phyloP scores from a whole-genome alignment of 73 alveolate genomes.

The Tetrahymena thermophila region DNA sequence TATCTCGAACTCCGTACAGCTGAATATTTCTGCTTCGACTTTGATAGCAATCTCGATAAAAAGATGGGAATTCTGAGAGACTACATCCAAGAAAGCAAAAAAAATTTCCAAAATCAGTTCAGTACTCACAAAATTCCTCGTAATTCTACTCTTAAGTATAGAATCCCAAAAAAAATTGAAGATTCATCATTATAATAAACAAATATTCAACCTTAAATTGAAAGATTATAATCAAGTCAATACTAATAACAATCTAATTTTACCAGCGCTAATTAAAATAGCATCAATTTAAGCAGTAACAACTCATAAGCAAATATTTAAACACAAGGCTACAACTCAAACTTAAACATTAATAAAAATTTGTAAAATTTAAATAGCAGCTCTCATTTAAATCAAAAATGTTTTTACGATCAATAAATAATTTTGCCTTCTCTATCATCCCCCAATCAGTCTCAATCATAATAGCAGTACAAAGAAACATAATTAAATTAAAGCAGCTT shows the following conservation, averaged over 20 bases:
- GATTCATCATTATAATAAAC: neutral
- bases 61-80: neutral
- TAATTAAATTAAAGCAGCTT: neutral
- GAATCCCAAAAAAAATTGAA: neutral
- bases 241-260: no score
- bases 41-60: neutral
- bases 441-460: neutral
- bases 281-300: neutral
- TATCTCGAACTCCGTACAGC: neutral
- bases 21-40: neutral
- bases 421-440: neutral
- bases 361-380: neutral
- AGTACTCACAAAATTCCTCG: neutral
- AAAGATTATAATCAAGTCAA: neutral
- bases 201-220: neutral
- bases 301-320: neutral
- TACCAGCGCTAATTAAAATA: neutral
- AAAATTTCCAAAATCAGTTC: neutral
- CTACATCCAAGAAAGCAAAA: neutral
- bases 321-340: neutral
- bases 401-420: neutral
- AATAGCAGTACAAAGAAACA: neutral
- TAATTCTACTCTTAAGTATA: neutral
- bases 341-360: neutral
- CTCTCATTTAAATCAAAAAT: neutral